These are phyloP conservation scores for Epicoccum nigrum DNA, from an alignment of 2,329 filamentous ascomycete genomes.

Conservation along the genomic window DNA sequence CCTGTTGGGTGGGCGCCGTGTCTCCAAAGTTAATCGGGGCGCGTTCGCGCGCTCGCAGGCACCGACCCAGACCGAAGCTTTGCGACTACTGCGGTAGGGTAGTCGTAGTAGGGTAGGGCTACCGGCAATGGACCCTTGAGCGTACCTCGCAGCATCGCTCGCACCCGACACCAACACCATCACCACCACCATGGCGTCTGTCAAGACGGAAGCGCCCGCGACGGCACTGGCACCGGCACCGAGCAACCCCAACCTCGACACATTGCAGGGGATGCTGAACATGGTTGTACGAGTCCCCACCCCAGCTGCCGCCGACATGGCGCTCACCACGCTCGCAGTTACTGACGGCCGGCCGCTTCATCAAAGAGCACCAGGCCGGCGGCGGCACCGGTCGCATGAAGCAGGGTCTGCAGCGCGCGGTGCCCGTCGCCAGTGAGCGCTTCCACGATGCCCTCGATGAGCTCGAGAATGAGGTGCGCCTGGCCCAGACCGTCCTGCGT, in stretches of 20 bases:
- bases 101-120: too few relatives aligned
- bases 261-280: conserved; percentile 56
- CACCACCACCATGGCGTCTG: conserved; percentile 20
- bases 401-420: conserved; percentile 44
- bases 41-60: neutral
- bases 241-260: conserved; percentile 46
- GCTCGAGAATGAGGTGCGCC: conserved; percentile 54
- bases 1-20: neutral
- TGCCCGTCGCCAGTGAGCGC: conserved; percentile 50
- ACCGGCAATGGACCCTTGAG: neutral
- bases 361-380: conserved; percentile 49
- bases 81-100: too few relatives aligned
- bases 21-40: neutral
- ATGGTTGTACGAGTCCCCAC: conserved; percentile 49
- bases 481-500: conserved; percentile 43
- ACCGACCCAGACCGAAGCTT: too few relatives aligned
- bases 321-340: conserved; percentile 40
- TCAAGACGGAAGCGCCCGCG: conserved; percentile 15
- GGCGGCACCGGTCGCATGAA: conserved; percentile 38
- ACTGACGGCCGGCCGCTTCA: conserved; percentile 52
- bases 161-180: neutral
- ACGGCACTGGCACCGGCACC: conserved; percentile 16
- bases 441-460: conserved; percentile 61
- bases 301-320: conserved; percentile 2
- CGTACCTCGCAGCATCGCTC: neutral